Percentiles rank a stretch among this genome's conserved stretches.
phyloP scores from a whole-genome alignment of 345 rosid species.

The Abelmoschus esculentus region DNA sequence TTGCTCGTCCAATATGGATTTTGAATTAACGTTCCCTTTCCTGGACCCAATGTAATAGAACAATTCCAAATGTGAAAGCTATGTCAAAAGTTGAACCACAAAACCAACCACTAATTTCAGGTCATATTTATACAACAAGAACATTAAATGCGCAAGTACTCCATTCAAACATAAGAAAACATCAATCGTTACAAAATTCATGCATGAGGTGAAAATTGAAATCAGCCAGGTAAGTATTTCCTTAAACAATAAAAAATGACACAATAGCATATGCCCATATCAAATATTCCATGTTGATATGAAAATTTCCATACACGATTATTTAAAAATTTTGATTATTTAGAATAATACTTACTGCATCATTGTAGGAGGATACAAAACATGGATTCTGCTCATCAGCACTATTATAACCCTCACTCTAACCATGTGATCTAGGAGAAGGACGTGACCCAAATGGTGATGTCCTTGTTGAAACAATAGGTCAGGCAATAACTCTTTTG shows the following conservation, averaged over 20 bases:
- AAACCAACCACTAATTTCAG: background rate
- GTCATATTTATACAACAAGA: background rate
- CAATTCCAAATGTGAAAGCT: background rate
- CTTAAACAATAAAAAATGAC: too few species aligned
- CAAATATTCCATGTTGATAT: background rate
- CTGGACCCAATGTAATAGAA: slow-evolving; percentile 31
- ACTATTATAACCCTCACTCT: slow-evolving; percentile 92
- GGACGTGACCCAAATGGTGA: slow-evolving; percentile 87
- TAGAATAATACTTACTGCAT: slow-evolving; percentile 41
- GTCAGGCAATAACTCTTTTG: slow-evolving; percentile 73
- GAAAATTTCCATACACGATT: background rate
- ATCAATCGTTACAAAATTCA: background rate
- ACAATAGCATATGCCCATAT: too few species aligned
- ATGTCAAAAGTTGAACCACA: background rate
- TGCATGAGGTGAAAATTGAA: background rate
- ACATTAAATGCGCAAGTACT: background rate
- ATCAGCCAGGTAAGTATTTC: background rate
- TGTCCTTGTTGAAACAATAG: slow-evolving; percentile 63
- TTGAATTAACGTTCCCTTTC: slow-evolving; percentile 92
- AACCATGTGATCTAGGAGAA: slow-evolving; percentile 89
- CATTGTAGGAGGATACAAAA: slow-evolving; percentile 63
- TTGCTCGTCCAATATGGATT: slow-evolving; percentile 63
- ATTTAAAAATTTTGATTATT: background rate
- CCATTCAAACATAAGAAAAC: slow-evolving; percentile 2
- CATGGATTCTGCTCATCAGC: too few species aligned